Base-by-base conservation (phyloP, 176 grass and related monocot species). In the Ensete ventricosum region DNA sequence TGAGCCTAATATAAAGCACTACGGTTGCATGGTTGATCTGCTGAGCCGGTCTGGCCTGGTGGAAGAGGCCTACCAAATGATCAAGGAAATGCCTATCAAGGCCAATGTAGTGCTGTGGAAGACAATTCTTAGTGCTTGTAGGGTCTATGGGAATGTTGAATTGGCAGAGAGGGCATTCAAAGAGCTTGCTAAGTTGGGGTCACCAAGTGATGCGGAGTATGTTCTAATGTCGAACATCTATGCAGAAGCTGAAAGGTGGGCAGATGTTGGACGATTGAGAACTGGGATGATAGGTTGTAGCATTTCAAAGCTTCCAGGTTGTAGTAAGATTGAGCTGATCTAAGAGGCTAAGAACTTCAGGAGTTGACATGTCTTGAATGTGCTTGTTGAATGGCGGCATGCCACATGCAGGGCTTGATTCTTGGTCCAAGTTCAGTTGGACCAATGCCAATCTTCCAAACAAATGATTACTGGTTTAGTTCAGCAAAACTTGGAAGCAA, bases 11-110 rank as follows among this genome's bases (percentile, higher is more conserved):
- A 17, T 92, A 58, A 96, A 92, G 76, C 89, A 90, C 23, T 96
- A 86, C 22, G 93, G 85, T 60, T 96, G 89, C 71, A 90, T 92
- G 81, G 78, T 92, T 63, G 87, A 96, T 77, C 77, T 92, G 81
- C 80, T 96, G 19, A 82, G 89, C 69, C 80, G 85, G 51, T 71
- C 55, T 9, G 89, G 89, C 24, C 66, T 84, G 78, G 73, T 86
- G 24, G 54, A 84, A 58, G 89, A 96, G 80, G 87, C 89, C 22
- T 96, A 86, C 80, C 25, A 50, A 58, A 88, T 96, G 87, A 84
- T 82, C 9, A 71, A 84, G 14, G 79, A 79, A 54, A 86, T 84
- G 85, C 81, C 81, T 1, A 10, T 83, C 49, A 82, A 70, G 71
- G 74, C 66, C 21, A 89, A 79, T 20, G 74, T 23, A 0, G 79